These are phyloP conservation scores for Tarenaya hassleriana DNA, from an alignment of 345 rosid genomes.

Conservation along the genomic window DNA sequence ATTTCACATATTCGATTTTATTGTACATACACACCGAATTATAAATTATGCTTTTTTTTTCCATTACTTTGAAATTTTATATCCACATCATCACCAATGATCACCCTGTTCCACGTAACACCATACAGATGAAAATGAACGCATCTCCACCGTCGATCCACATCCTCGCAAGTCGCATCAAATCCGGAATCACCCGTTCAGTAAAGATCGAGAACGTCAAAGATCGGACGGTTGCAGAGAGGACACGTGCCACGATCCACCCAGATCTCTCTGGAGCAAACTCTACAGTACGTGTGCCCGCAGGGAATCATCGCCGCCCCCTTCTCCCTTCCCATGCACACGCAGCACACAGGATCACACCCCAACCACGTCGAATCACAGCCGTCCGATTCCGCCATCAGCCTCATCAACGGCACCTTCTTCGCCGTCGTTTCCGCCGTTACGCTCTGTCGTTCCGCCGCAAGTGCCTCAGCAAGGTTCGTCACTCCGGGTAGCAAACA, in stretches of 20 bases:
- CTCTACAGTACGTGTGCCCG: slow-evolving; percentile 77
- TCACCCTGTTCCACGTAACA: neutral
- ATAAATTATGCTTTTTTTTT: too few species aligned
- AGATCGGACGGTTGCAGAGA: slow-evolving; percentile 65
- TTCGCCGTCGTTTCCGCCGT: neutral
- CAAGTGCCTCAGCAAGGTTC: slow-evolving; percentile 77
- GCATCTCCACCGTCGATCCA: slow-evolving; percentile 8
- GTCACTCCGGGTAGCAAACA: slow-evolving; percentile 28
- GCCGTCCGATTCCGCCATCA: slow-evolving; percentile 31
- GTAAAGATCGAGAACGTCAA: slow-evolving; percentile 67
- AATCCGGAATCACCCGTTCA: slow-evolving; percentile 21
- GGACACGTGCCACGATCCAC: slow-evolving; percentile 61
- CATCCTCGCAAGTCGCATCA: too few species aligned
- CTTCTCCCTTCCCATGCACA: slow-evolving; percentile 89
- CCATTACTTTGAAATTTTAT: neutral
- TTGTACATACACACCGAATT: too few species aligned
- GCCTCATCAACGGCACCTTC: slow-evolving; percentile 60
- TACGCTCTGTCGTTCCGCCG: slow-evolving; percentile 55
- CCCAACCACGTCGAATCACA: slow-evolving; percentile 25
- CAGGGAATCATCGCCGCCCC: slow-evolving; percentile 95
- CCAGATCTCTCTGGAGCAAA: slow-evolving; percentile 71
- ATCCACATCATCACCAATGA: neutral
- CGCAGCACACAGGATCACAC: slow-evolving; percentile 63
- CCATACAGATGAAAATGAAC: slow-evolving; percentile 2
- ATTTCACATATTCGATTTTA: too few species aligned